Percentiles rank a stretch among this genome's conserved stretches.
Evolutionary conservation across 257 asterid species (phyloP).

Genomic region (Lavandula angustifolia): DNA sequence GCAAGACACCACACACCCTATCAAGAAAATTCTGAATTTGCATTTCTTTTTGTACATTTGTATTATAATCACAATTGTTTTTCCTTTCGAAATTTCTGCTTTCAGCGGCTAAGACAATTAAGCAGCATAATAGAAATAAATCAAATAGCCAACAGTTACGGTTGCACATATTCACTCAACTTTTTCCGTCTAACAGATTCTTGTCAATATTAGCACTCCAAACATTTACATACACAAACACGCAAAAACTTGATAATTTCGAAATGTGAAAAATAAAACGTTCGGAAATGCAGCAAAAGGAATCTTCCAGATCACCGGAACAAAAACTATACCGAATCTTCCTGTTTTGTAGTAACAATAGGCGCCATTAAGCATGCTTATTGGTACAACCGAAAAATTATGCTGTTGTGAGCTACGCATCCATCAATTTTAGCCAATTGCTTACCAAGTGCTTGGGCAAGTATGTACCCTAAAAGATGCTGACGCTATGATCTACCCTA

Average conservation of each 20-base stretch:
- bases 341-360: conserved; percentile 28
- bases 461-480: neutral
- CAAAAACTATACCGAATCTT: conserved; percentile 37
- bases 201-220: neutral
- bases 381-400: neutral
- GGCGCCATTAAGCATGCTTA: conserved; percentile 17
- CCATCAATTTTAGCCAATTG: conserved; percentile 5
- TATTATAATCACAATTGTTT: neutral
- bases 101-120: neutral
- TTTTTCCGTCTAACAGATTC: neutral
- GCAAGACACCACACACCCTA: neutral
- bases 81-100: neutral
- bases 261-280: neutral
- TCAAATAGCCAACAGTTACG: neutral
- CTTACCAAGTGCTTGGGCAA: conserved; percentile 23
- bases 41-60: neutral
- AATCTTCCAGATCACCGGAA: neutral
- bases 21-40: neutral
- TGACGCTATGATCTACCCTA: neutral
- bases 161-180: neutral
- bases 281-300: neutral
- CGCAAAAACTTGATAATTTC: neutral
- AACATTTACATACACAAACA: neutral
- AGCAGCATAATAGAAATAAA: neutral
- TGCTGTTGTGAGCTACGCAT: neutral